phyloP scores from a whole-genome alignment of 495 filamentous ascomycete species.

The Chaetomium fimeti region DNA sequence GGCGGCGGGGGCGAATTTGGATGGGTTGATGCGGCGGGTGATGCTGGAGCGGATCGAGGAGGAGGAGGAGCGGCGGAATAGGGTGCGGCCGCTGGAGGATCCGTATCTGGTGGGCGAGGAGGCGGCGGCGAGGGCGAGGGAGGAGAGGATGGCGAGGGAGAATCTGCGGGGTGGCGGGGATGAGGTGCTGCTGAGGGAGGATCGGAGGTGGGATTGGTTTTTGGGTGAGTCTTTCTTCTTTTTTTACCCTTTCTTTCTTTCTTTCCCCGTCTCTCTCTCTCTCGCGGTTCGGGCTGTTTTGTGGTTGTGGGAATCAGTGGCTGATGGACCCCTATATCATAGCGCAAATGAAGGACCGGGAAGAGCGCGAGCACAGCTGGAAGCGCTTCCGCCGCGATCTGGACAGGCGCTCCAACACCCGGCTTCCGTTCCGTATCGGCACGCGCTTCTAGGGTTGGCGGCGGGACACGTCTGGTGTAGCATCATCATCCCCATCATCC shows the following conservation, averaged over 20 bases:
- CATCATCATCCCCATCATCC: not conserved
- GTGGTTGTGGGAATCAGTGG: not conserved
- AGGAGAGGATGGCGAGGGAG: slow-evolving; percentile 48
- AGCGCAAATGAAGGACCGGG: slow-evolving; percentile 50
- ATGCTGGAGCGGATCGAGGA: slow-evolving; percentile 39
- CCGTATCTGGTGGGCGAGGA: slow-evolving; percentile 54
- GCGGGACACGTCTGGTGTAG: not conserved
- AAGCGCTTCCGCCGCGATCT: slow-evolving; percentile 40
- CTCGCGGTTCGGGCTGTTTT: not conserved
- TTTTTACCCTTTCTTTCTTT: slow-evolving; percentile 2
- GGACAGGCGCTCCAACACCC: slow-evolving; percentile 30
- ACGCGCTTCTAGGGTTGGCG: slow-evolving; percentile 14
- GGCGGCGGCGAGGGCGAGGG: slow-evolving; percentile 45
- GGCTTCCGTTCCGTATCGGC: slow-evolving; percentile 40
- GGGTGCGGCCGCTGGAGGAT: slow-evolving; percentile 50
- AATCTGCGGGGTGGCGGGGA: slow-evolving; percentile 40
- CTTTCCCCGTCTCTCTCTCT: slow-evolving; percentile 8
- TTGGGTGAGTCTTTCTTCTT: slow-evolving; percentile 35
- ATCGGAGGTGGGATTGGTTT: slow-evolving; percentile 52
- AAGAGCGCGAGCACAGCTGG: slow-evolving; percentile 50
- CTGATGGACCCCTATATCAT: not conserved
- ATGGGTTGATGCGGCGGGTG: slow-evolving; percentile 30
- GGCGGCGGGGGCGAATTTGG: slow-evolving; percentile 6
- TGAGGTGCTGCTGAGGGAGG: slow-evolving; percentile 46
- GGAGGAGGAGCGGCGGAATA: slow-evolving; percentile 30